Conservation (phyloP, 495 filamentous ascomycete species). For the Parathielavia hyrcaniae region DNA sequence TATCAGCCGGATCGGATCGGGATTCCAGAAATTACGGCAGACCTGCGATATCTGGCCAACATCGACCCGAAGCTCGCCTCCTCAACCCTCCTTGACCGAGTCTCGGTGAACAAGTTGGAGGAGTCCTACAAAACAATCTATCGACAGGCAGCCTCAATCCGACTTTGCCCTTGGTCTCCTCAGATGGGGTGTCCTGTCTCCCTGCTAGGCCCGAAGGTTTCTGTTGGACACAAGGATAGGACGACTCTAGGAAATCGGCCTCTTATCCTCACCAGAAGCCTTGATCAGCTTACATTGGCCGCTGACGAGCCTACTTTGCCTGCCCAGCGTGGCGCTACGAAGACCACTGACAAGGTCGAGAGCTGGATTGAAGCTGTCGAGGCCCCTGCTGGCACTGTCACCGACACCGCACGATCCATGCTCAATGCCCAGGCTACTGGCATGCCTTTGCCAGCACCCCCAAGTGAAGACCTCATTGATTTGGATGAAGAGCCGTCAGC, state of each 20-base stretch:
- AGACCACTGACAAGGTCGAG: not conserved
- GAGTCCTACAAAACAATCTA: constrained; percentile 20
- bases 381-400: not conserved
- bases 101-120: not conserved
- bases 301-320: not conserved
- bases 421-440: not conserved
- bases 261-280: not conserved
- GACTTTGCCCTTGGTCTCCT: constrained; percentile 19
- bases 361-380: constrained; percentile 8
- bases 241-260: constrained; percentile 7
- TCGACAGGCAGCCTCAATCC: constrained; percentile 16
- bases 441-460: not conserved
- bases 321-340: too few species aligned
- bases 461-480: not conserved
- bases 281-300: not conserved
- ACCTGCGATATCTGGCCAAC: constrained; percentile 31
- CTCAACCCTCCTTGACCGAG: constrained; percentile 17
- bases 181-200: constrained; percentile 5
- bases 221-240: not conserved
- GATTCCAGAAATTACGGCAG: constrained; percentile 7
- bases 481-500: not conserved
- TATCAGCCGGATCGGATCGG: not conserved
- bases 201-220: constrained; percentile 12
- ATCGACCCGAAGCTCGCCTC: constrained; percentile 20
- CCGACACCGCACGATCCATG: not conserved